These are phyloP conservation scores for Elaeagnus macrophylla DNA, from an alignment of 306 rosid genomes.

Conservation along the genomic window DNA sequence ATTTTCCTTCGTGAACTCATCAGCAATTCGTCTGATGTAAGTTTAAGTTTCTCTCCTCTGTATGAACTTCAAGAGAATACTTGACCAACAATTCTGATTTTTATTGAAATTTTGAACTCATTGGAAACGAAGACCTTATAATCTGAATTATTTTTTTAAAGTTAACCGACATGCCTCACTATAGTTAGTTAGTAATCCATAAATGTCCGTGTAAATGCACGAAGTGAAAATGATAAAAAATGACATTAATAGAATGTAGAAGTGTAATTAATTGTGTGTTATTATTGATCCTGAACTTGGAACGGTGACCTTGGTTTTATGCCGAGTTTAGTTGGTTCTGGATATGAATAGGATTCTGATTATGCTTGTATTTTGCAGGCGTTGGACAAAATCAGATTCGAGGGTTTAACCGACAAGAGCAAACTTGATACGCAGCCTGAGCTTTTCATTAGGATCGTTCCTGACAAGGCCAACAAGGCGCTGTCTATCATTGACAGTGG, in stretches of 20 bases:
- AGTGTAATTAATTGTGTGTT: no score
- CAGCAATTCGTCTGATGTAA: constrained; percentile 27
- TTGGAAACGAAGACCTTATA: neutral
- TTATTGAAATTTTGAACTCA: neutral
- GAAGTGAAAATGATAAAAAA: no score
- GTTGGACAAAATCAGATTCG: constrained; percentile 26
- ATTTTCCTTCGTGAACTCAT: constrained; percentile 31
- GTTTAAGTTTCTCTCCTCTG: neutral
- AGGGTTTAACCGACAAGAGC: constrained; percentile 28
- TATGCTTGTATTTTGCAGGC: constrained; percentile 11
- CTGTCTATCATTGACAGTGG: constrained; percentile 26
- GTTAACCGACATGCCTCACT: no score
- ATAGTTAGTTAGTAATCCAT: no score
- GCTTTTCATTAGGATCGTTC: constrained; percentile 23
- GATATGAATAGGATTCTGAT: no score
- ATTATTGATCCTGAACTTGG: no score
- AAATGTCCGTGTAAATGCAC: no score
- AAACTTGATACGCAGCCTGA: constrained; percentile 22
- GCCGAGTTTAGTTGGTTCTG: no score
- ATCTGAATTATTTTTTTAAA: neutral
- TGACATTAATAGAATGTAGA: no score
- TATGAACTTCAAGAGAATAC: no score
- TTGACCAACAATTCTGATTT: no score
- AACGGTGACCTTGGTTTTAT: no score
- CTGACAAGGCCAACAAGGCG: constrained; percentile 22